Evolutionary conservation across 106 monocot genomes (phyloP), one percentile per base, ranked within the genome.

Genomic region (Vanilla planifolia): DNA sequence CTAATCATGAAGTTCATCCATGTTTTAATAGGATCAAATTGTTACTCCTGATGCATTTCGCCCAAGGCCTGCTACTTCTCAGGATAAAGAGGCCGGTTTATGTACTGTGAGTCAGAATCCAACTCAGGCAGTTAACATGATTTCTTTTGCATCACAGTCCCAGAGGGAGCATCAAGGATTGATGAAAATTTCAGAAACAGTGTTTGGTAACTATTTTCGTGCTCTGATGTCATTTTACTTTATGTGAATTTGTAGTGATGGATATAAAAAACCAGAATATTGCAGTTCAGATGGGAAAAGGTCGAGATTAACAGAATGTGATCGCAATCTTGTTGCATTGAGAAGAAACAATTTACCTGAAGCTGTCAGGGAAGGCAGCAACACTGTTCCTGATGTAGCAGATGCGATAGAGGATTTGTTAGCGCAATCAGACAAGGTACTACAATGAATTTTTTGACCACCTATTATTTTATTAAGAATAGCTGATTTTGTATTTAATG

Each of bases 351-450:
- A 63, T 71, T 42, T 22, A 55, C n/a, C 48, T 5, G 70, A 74
- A 66, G 69, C 63, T 60, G 26, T 22, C 17, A 35, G 26, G 41
- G 40, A 46, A 55, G 48, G 48, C 61, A 47, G 77, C 32, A 67
- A 63, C 64, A 36, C 55, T 69, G 76, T 76, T 68, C 63, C 92
- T 84, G 92, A 88, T 71, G 88, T 98, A 20, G 92, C 87, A 67
- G 79, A 79, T 60, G 92, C 76, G 8, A 98, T 98, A 59, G 98
- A 98, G 55, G 86, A 87, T 63, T 63, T 96, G 29, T 62, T 96
- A 72, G 84, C 84, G 24, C 84, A 88, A 55, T 92, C 98, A 66
- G 71, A 79, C 73, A 85, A 75, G 88, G 98, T 92, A 85, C 9
- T 25, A 1, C 4, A 57, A 20, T 57, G 17, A 20, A 57, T 20